Evolutionary conservation across 306 rosid genomes (phyloP).

Genomic region (Trichosanthes truncata): DNA sequence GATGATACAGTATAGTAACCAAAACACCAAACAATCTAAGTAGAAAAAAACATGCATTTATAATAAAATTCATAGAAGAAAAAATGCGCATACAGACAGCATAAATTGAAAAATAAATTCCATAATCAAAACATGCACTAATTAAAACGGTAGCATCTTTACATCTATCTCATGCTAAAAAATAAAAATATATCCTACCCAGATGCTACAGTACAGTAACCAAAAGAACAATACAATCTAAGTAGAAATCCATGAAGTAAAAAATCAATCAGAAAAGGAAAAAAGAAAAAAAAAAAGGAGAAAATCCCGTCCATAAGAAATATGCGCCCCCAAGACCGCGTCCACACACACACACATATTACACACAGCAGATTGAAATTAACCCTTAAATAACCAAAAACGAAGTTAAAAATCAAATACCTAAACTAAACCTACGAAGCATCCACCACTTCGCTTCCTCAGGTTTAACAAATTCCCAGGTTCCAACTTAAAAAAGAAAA

Average conservation of each 20-base stretch:
- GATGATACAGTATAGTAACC: background rate
- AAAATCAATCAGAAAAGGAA: background rate
- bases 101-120: background rate
- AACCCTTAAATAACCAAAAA: background rate
- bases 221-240: background rate
- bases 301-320: background rate
- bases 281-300: background rate
- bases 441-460: background rate
- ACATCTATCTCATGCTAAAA: background rate
- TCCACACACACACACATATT: background rate
- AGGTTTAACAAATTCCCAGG: background rate
- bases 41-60: background rate
- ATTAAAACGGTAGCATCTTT: background rate
- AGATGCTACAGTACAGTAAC: background rate
- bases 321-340: background rate
- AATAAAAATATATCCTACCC: background rate
- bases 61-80: background rate
- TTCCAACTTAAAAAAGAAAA: background rate
- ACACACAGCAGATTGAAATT: background rate
- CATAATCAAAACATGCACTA: background rate
- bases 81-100: background rate
- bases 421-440: background rate
- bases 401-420: background rate
- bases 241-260: background rate
- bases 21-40: background rate